These are phyloP conservation scores for Forsythia viridissima DNA, from an alignment of 257 asterid genomes.

Conservation along the genomic window DNA sequence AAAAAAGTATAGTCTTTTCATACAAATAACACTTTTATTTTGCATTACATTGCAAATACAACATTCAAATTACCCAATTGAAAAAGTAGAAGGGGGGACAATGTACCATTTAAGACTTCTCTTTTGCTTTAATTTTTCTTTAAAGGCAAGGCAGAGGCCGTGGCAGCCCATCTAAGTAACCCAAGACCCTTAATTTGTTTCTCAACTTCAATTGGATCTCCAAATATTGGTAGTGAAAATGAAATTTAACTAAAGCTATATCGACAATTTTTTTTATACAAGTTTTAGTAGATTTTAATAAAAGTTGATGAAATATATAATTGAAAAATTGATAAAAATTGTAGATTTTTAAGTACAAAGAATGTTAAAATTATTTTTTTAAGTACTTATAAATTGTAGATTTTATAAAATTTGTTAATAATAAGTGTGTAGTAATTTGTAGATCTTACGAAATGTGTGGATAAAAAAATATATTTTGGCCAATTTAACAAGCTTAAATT, in stretches of 20 bases:
- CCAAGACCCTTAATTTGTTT: constrained; percentile 22
- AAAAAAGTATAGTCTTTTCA: too few species aligned
- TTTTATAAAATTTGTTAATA: too few species aligned
- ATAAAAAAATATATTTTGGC: too few species aligned
- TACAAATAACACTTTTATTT: too few species aligned
- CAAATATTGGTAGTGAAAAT: constrained; percentile 20
- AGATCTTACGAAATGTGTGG: too few species aligned
- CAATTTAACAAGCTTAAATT: too few species aligned
- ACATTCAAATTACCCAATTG: not conserved
- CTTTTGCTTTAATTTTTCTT: constrained; percentile 30
- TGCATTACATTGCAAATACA: not conserved
- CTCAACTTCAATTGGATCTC: constrained; percentile 27
- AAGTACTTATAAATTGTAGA: too few species aligned
- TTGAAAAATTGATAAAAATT: too few species aligned
- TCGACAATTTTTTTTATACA: constrained; percentile 21
- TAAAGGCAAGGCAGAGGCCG: constrained; percentile 42
- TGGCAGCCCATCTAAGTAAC: not conserved
- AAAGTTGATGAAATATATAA: too few species aligned
- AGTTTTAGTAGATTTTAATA: not conserved
- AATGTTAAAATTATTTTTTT: too few species aligned
- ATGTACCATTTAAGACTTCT: not conserved
- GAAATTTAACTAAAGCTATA: constrained; percentile 30
- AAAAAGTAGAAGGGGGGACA: not conserved
- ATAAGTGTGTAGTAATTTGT: too few species aligned
- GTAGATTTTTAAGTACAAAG: too few species aligned